Conservation (phyloP, 1,284 basidiomycete genomes). For the Tilletiaria anomala region DNA sequence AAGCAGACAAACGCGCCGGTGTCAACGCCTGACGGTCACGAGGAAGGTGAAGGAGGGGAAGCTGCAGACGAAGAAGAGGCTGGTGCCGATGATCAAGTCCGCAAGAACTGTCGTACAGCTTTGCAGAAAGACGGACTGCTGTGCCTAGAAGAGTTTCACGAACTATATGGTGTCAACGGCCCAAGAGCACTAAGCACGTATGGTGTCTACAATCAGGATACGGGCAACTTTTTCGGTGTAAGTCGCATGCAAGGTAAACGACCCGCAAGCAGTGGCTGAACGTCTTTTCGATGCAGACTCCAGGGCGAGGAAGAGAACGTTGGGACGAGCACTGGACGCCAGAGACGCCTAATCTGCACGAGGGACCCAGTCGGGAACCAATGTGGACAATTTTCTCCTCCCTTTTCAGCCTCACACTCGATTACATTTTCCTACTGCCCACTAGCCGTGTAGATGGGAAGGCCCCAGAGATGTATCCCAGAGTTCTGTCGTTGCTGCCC, state of each 20-base stretch:
- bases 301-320: constrained; percentile 16
- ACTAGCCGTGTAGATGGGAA: constrained; percentile 1
- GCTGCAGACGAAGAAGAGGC: constrained; percentile 7
- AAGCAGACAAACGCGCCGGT: background rate
- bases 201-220: constrained; percentile 4
- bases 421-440: constrained; percentile 62
- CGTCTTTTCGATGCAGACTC: too few species aligned
- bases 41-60: constrained; percentile 4
- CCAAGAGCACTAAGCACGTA: background rate
- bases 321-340: constrained; percentile 16
- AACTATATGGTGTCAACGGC: constrained; percentile 43
- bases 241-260: too few species aligned
- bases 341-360: constrained; percentile 17
- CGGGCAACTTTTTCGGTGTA: constrained; percentile 22
- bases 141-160: constrained; percentile 49
- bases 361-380: constrained; percentile 22
- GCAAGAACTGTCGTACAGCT: constrained; percentile 60
- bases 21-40: constrained; percentile 1
- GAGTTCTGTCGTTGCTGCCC: constrained; percentile 51
- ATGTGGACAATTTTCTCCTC: constrained; percentile 37
- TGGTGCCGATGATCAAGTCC: constrained; percentile 47
- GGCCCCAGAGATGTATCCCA: constrained; percentile 32
- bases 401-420: constrained; percentile 33
- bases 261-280: too few species aligned
- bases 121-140: constrained; percentile 57